phyloP scores from a whole-genome alignment of 2,329 filamentous ascomycete species.

The Geosmithia putterillii region DNA sequence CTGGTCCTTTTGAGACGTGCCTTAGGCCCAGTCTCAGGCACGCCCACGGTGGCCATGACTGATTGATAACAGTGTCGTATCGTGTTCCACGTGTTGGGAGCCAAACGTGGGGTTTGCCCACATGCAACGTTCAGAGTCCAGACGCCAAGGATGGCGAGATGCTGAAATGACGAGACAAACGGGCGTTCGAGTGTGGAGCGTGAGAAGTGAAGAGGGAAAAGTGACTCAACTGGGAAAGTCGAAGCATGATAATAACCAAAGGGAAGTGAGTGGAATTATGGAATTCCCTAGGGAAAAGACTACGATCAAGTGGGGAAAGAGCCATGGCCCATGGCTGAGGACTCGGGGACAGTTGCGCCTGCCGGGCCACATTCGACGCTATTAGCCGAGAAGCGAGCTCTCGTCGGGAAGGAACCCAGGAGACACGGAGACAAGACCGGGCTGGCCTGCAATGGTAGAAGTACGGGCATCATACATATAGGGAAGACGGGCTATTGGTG shows the following conservation, averaged over 20 bases:
- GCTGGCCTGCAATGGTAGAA: too few relatives aligned
- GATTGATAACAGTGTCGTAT: background rate
- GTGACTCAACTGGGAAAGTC: background rate
- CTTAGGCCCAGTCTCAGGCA: background rate
- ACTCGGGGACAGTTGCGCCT: too few relatives aligned
- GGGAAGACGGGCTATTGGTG: too few relatives aligned
- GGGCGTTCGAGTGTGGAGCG: background rate
- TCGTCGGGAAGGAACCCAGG: too few relatives aligned
- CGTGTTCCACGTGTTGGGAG: background rate
- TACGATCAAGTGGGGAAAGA: background rate
- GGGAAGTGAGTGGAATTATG: background rate
- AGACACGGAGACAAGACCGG: too few relatives aligned
- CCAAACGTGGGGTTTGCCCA: background rate
- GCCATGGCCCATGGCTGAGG: background rate
- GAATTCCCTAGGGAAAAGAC: too few relatives aligned
- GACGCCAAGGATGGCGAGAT: background rate
- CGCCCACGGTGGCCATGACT: background rate
- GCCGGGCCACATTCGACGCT: too few relatives aligned
- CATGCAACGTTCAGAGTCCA: background rate
- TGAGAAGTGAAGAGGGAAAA: background rate
- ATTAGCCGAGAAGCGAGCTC: too few relatives aligned
- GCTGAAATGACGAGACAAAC: background rate
- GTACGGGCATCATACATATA: too few relatives aligned
- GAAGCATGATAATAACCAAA: background rate
- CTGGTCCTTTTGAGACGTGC: constrained; percentile 15